Evolutionary conservation across 768 basidiomycete species (phyloP), one percentile per base, ranked within the genome.

Genomic region (Kondoa subrosea): DNA sequence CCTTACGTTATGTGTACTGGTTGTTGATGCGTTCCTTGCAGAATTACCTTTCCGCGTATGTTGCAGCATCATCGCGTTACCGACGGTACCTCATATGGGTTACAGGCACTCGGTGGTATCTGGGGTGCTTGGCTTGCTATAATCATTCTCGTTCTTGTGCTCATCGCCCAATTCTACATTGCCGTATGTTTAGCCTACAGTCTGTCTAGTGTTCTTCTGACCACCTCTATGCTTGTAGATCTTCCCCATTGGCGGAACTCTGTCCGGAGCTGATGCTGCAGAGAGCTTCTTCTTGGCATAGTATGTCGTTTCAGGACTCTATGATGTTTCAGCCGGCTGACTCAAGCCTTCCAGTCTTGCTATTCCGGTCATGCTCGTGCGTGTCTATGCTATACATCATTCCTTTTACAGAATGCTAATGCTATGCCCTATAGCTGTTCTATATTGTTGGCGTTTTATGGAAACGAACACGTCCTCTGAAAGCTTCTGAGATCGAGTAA

Each of bases 151-250:
- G n/a, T 58, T 65, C 70, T 75, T 31, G 71, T 73, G 3, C 68
- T 73, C 17, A 63, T 75, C 21, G 72, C 72, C 4, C 73, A 74
- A 63, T 73, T 74, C 70, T 74, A 73, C 66, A 57, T 73, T 56
- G 68, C 69, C 12, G 27, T 70, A 27, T 62, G 56, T n/a, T 50
- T 50, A 21, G 21, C 40, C 40, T 50, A 8, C 8, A 8, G 12
- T 50, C 12, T 50, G 40, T 50, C 40, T 21, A 8, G 40, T 50
- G 40, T 21, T 50, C 40, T 8, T 8, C 8, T 50, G 40, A 8
- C 40, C n/a, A n/a, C n/a, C n/a, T n/a, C n/a, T n/a, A n/a, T n/a
- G 40, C 40, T 8, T 8, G 21, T 21, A 50, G 40, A 50, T 50
- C 40, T 50, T 50, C 40, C 64, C 64, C 25, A 58, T 65, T 25